phyloP scores from a whole-genome alignment of 176 grass and related monocot genomes.

The Aegilops bicornis region DNA sequence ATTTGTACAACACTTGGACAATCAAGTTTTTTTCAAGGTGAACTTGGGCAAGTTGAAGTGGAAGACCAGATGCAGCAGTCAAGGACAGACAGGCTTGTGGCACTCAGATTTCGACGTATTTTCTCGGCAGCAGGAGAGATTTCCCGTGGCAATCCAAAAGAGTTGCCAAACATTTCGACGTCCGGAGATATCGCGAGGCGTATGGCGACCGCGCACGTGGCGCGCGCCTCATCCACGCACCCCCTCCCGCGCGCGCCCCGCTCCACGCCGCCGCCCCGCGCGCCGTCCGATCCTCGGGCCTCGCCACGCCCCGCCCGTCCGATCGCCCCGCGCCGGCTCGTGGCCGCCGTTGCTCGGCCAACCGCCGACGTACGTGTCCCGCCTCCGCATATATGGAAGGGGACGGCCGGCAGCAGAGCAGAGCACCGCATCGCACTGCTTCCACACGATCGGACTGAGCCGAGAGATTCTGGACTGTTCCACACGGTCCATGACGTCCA shows the following conservation, averaged over 20 bases:
- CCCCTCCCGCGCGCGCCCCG: slow-evolving; percentile 20
- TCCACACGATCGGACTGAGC: not conserved
- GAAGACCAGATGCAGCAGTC: not conserved
- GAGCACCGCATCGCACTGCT: not conserved
- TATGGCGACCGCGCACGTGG: slow-evolving; percentile 65
- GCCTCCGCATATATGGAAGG: slow-evolving; percentile 18
- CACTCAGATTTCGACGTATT: not conserved
- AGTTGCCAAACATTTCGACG: not conserved
- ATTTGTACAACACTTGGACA: no score
- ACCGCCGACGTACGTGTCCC: slow-evolving; percentile 31
- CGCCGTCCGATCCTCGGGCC: slow-evolving; percentile 33
- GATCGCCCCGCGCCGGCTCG: slow-evolving; percentile 17
- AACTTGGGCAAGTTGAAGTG: not conserved
- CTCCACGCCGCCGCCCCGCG: slow-evolving; percentile 8
- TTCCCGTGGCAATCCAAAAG: not conserved
- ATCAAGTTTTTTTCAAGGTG: not conserved
- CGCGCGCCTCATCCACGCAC: slow-evolving; percentile 61
- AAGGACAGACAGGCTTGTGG: not conserved
- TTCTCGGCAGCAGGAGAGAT: no score
- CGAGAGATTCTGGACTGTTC: not conserved
- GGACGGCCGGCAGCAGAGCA: not conserved
- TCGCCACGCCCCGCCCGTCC: not conserved
- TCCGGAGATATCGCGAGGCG: slow-evolving; percentile 49
- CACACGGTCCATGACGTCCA: slow-evolving; percentile 34
- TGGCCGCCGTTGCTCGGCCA: slow-evolving; percentile 22